Percentiles rank a stretch among this genome's conserved stretches.
Conservation (phyloP, 352 stramenopile genomes). For the Globisporangium okanoganense region DNA sequence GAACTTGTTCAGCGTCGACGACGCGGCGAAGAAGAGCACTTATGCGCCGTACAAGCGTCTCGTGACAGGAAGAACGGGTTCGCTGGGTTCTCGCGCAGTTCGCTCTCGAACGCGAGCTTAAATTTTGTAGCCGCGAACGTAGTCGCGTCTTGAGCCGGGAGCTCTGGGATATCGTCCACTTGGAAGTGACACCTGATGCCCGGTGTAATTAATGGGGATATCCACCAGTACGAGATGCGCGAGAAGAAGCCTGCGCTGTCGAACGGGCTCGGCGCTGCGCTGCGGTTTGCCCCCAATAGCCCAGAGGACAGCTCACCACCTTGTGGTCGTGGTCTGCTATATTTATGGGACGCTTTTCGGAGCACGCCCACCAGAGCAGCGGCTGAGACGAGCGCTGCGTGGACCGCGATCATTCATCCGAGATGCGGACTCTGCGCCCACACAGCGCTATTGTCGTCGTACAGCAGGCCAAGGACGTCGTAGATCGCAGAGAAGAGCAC, state of each 20-base stretch:
- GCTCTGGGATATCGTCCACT: slow-evolving; percentile 47
- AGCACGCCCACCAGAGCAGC: slow-evolving; percentile 13
- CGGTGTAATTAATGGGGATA: slow-evolving; percentile 58
- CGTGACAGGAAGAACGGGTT: slow-evolving; percentile 49
- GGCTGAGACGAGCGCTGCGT: neutral
- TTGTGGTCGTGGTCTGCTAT: neutral
- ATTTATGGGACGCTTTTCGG: slow-evolving; percentile 7
- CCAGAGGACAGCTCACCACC: neutral
- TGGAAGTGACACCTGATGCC: slow-evolving; percentile 49
- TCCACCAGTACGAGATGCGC: slow-evolving; percentile 63
- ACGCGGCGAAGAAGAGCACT: slow-evolving; percentile 50
- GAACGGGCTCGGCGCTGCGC: slow-evolving; percentile 27
- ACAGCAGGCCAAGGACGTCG: slow-evolving; percentile 1
- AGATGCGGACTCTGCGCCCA: neutral
- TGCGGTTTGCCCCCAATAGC: neutral
- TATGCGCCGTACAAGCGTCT: slow-evolving; percentile 55
- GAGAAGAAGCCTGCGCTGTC: slow-evolving; percentile 52
- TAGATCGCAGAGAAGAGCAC: slow-evolving; percentile 18
- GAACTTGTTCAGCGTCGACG: slow-evolving; percentile 70
- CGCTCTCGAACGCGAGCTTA: slow-evolving; percentile 30
- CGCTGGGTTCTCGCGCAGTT: slow-evolving; percentile 14
- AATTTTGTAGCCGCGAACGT: slow-evolving; percentile 36
- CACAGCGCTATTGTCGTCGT: neutral
- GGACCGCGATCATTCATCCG: neutral
- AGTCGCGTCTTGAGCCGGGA: slow-evolving; percentile 50